Evolutionary conservation across 768 basidiomycete species (phyloP).

Genomic region (Hemileccinum rubropunctum): DNA sequence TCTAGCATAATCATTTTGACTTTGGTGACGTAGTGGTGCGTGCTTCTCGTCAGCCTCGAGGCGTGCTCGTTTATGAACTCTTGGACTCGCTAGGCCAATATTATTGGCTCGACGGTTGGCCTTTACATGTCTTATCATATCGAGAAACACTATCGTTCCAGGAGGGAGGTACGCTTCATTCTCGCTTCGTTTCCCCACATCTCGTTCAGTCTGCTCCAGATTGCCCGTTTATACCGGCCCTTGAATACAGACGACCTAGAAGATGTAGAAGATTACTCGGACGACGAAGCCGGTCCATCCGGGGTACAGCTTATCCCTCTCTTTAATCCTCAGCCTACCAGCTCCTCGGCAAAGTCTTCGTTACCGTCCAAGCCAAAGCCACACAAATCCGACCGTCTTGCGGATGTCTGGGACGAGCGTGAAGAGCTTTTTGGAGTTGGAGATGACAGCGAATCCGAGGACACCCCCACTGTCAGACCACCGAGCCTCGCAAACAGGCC

Average conservation of each 20-base stretch:
- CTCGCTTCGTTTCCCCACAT: neutral
- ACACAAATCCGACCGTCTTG: slow-evolving; percentile 38
- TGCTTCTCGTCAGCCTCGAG: slow-evolving; percentile 14
- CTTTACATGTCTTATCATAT: slow-evolving; percentile 63
- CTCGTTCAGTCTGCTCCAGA: slow-evolving; percentile 39
- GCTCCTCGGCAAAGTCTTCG: slow-evolving; percentile 18
- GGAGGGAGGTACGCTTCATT: slow-evolving; percentile 59
- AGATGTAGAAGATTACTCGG: slow-evolving; percentile 48
- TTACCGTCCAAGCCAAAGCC: slow-evolving; percentile 29
- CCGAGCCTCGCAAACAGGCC: neutral
- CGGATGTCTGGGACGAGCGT: slow-evolving; percentile 74
- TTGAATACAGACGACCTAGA: slow-evolving; percentile 50
- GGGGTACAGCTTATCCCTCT: slow-evolving; percentile 61
- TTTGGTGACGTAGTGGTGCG: slow-evolving; percentile 69
- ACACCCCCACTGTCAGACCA: slow-evolving; percentile 14
- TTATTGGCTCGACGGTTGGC: slow-evolving; percentile 70
- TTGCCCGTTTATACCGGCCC: slow-evolving; percentile 75
- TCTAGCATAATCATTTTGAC: slow-evolving; percentile 69
- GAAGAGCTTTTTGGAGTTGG: slow-evolving; percentile 75
- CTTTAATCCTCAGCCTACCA: slow-evolving; percentile 24
- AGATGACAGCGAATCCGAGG: slow-evolving; percentile 59
- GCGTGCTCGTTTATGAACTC: slow-evolving; percentile 7
- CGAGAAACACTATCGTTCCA: slow-evolving; percentile 72
- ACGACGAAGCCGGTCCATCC: slow-evolving; percentile 42
- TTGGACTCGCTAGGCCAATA: slow-evolving; percentile 58